phyloP scores from a whole-genome alignment of 371 early-diverging fungal genomes.

The Lichtheimia ramosa region DNA sequence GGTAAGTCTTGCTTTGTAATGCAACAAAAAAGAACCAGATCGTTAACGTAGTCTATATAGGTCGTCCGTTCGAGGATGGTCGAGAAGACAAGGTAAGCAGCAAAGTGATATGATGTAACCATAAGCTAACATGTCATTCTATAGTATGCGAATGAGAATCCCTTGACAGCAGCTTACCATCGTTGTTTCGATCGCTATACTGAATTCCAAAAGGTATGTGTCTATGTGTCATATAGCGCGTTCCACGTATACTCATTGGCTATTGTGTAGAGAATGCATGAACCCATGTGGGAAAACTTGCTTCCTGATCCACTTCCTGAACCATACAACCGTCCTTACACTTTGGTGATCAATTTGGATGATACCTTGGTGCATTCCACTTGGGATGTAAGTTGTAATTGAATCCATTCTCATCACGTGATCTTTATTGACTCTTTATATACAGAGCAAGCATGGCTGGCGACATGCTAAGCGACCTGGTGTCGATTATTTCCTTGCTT shows the following conservation, averaged over 20 bases:
- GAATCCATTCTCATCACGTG: conserved; percentile 6
- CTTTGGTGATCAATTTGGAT: conserved; percentile 91
- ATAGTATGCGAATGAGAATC: conserved; percentile 41
- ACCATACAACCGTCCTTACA: conserved; percentile 82
- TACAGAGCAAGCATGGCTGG: conserved; percentile 87
- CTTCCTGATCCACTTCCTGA: conserved; percentile 87
- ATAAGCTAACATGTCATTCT: background rate
- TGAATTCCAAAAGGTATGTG: conserved; percentile 38
- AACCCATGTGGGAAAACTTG: conserved; percentile 81
- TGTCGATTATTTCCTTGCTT: conserved; percentile 90
- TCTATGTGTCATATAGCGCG: background rate
- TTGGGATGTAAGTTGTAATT: conserved; percentile 80
- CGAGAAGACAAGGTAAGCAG: conserved; percentile 30
- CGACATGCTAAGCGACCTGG: conserved; percentile 94
- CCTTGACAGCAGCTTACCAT: conserved; percentile 36
- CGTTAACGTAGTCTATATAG: conserved; percentile 3
- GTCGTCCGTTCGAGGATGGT: conserved; percentile 33
- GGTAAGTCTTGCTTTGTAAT: conserved; percentile 14
- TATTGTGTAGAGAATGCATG: conserved; percentile 32
- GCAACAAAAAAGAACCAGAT: background rate
- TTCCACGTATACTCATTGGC: too few relatives aligned
- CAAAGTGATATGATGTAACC: background rate
- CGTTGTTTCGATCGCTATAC: conserved; percentile 43
- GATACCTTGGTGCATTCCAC: conserved; percentile 89
- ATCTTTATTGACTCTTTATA: background rate